Evolutionary conservation across 441 rosid species (phyloP), one percentile per base, ranked within the genome.

Genomic region (Pelargonium citronellum): DNA sequence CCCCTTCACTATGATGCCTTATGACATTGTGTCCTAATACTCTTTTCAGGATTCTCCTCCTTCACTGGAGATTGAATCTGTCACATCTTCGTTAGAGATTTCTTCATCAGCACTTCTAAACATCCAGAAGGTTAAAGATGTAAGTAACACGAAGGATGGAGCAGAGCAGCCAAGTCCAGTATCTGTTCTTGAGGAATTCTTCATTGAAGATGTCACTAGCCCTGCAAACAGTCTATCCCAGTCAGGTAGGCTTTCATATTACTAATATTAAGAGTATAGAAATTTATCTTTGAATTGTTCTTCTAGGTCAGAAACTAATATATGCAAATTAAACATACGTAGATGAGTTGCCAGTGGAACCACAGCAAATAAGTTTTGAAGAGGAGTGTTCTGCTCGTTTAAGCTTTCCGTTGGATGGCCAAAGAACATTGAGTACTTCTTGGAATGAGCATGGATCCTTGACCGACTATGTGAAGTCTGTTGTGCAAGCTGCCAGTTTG

Each of bases 151-250:
- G 46, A 75, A 78, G 44, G 80, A 74, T 46, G 67, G 72, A 65
- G 73, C 68, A 66, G 91, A 86, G 69, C 91, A 86, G 72, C 86
- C 89, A n/a, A 88, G 95, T 85, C 91, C 91, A 0, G 79, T 88
- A 9, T 85, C 95, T 24, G 91, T 91, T 68, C 87, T 89, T 7
- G 87, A 86, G 58, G 85, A 80, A 44, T 73, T 79, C 66, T 79
- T 67, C 68, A 27, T 69, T 12, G 88, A 85, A 67, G 88, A 84
- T 71, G 61, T 66, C 61, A 64, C 71, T 46, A 78, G 82, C 66
- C 83, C 83, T 73, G 47, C 65, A 63, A 64, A 79, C 69, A 41
- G 70, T 6, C 43, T 68, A 69, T 13, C 60, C 75, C 69, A 49
- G 64, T 76, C 78, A 51, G 92, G 96, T 85, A 83, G 70, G 80